Percentiles rank a stretch among this genome's conserved stretches.
phyloP scores from a whole-genome alignment of 106 monocot genomes.

The Hemerocallis citrina region DNA sequence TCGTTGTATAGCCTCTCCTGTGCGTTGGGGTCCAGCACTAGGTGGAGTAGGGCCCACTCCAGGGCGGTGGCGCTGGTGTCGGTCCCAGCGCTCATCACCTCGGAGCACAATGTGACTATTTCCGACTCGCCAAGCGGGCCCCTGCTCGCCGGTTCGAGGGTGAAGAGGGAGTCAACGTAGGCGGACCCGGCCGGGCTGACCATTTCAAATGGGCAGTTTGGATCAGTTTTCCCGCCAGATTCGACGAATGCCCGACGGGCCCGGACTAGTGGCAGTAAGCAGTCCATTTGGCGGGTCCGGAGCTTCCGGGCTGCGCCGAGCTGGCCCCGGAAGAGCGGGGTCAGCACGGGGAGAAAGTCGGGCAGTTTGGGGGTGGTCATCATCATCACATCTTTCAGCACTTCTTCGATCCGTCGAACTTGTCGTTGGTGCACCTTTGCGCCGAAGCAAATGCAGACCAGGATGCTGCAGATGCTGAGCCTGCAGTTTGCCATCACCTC shows the following conservation, averaged over 20 bases:
- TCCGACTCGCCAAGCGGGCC: conserved; percentile 68
- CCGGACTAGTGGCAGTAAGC: conserved; percentile 46
- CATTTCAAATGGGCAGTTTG: conserved; percentile 35
- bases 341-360: conserved; percentile 67
- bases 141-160: conserved; percentile 32
- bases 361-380: conserved; percentile 57
- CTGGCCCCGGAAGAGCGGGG: conserved; percentile 55
- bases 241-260: conserved; percentile 50
- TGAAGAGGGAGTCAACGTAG: conserved; percentile 80
- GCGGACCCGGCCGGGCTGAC: conserved; percentile 63
- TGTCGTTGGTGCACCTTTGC: conserved; percentile 37
- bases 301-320: conserved; percentile 36
- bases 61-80: conserved; percentile 88
- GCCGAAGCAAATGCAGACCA: conserved; percentile 83
- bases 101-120: conserved; percentile 82
- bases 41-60: conserved; percentile 74
- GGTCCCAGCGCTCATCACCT: conserved; percentile 98
- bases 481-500: conserved; percentile 56
- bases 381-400: conserved; percentile 82
- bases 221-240: conserved; percentile 5
- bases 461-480: conserved; percentile 75
- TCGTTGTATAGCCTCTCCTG: conserved; percentile 54
- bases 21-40: conserved; percentile 55
- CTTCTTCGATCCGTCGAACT: conserved; percentile 51
- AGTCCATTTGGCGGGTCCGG: conserved; percentile 50